Base-by-base conservation (phyloP, 139 green algal genomes). In the Astrephomene gubernaculifera region DNA sequence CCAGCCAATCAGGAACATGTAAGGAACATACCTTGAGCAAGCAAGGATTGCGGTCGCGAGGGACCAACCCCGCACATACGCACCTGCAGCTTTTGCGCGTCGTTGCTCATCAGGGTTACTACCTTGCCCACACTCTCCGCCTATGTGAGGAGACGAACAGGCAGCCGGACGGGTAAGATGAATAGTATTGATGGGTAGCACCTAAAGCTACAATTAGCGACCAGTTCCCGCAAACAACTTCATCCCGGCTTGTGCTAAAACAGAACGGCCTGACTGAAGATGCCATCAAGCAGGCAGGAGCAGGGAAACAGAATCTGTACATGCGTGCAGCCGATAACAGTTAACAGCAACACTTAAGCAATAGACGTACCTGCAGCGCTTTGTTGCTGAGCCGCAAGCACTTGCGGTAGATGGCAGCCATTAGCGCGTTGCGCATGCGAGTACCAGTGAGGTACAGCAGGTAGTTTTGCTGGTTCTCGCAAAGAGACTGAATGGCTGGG, bases 371-470 rank as follows among this genome's bases (percentile, higher is more conserved):
- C 83, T 87, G 83, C 35, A 91, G 39, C 1, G 86, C 79, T 2
- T 41, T 76, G 74, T 87, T 90, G 85, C 86, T 92, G 33, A 97
- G 88, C 12, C 82, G 73, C 85, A 97, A 82, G 70, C 93, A 94
- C 87, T 98, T 98, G 57, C 95, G 87, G 89, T 98, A 98, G 79
- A 98, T 95, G n/a, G 92, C 92, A 29, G 93, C 92, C 89, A 96
- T 98, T 65, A 98, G 88, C 19, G 86, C 70, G 68, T 95, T 94
- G 45, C 92, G 89, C 89, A 95, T 93, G 39, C 84, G 75, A 10
- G 89, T 88, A 49, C 92, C 92, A 27, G 91, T 69, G 21, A 92
- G 49, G 85, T 95, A 92, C 27, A 96, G 79, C 72, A 87, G 54
- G 70, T 75, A 90, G 24, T 39, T 88, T 21, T 84, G 60, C 52